A percentile compares a stretch with the other conserved stretches of the same genome.
These are phyloP conservation scores for Suillus decipiens DNA, from an alignment of 768 basidiomycete genomes.

Conservation along the genomic window DNA sequence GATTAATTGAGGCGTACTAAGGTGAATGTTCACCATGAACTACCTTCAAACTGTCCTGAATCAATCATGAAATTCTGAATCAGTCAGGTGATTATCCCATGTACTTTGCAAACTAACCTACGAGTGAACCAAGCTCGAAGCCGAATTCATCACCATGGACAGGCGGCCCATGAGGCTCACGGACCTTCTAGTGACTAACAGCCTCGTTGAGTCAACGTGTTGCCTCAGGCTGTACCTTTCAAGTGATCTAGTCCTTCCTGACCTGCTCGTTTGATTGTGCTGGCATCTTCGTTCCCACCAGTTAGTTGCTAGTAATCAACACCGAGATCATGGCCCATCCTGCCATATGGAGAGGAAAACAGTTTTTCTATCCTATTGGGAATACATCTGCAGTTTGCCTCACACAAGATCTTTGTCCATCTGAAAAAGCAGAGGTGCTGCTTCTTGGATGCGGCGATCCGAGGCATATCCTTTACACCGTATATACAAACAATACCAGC, in stretches of 20 bases:
- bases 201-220: constrained; percentile 1
- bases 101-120: neutral
- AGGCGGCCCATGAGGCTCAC: neutral
- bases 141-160: neutral
- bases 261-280: neutral
- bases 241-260: neutral
- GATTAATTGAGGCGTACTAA: too few relatives aligned
- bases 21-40: neutral
- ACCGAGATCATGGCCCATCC: constrained; percentile 42
- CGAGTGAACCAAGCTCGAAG: neutral
- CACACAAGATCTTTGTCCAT: constrained; percentile 48
- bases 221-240: neutral
- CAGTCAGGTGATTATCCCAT: neutral
- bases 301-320: neutral
- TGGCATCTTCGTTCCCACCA: neutral
- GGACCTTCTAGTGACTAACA: neutral
- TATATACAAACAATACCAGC: constrained; percentile 23
- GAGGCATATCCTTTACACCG: constrained; percentile 52
- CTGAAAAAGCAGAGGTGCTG: constrained; percentile 46
- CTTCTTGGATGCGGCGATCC: constrained; percentile 61
- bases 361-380: constrained; percentile 59
- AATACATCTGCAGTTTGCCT: constrained; percentile 57
- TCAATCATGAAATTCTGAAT: neutral
- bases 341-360: constrained; percentile 42
- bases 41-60: neutral